Base-by-base conservation (phyloP, 1,284 basidiomycete species). In the Rhodofomes roseus region DNA sequence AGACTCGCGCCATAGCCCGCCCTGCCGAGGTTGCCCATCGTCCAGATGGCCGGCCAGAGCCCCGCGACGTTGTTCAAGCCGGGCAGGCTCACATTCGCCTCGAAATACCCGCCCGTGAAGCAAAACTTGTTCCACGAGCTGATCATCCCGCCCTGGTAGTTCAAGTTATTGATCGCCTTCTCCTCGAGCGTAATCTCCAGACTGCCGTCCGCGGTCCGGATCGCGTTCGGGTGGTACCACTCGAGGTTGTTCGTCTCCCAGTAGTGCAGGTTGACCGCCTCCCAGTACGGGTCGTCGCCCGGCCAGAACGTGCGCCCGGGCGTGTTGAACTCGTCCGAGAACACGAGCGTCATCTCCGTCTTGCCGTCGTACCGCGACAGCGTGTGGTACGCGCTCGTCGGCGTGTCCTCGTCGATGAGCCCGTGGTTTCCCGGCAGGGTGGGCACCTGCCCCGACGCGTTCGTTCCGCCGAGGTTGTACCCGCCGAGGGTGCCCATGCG, bases 211-310 rank as follows among this genome's bases (percentile, higher is more conserved):
- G 74, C 70, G 0, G 91, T 93, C 2, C 83, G 87, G 58, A 89
- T 78, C 36, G 83, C 83, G 9, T 75, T 74, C 0, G 92, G 82
- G 66, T 90, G 84, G 67, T 91, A 87, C 81, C 80, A 82, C 61
- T 82, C 80, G 60, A 81, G 63, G 61, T 82, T 79, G 56, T 71
- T 70, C 56, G 74, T 77, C 60, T 56, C 65, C 90, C 90, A 91
- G 70, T 92, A 92, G 71, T 92, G 84, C 40, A 93, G 65, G 69
- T 87, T 86, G 0, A 80, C 82, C 1, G 86, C 86, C 63, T 87
- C 85, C 87, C 87, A 89, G 67, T 81, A 84, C 1, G 85, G 83
- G 66, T 85, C 83, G 59, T 84, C 69, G 0, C 79, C 78, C 2
- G 77, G 73, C 58, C 77, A 80, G 70, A 84, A 86, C 41, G 82